Evolutionary conservation across 1,139 yeast species (phyloP).

Genomic region (Candida mesenterica): DNA sequence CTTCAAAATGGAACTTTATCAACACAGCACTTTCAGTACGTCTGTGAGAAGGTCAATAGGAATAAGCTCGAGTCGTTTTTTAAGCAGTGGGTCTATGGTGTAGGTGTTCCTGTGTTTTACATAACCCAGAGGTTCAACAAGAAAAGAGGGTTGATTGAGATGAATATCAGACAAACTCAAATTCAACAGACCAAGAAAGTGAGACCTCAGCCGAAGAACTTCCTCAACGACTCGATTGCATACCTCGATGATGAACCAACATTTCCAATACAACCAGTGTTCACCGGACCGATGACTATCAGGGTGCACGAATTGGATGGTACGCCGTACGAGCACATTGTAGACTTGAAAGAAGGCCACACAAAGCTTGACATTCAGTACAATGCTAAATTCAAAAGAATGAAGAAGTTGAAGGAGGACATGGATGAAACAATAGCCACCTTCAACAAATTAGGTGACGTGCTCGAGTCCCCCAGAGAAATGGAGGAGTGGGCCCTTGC

Average conservation of each 20-base stretch:
- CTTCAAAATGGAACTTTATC: slow-evolving; percentile 75
- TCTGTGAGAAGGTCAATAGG: slow-evolving; percentile 92
- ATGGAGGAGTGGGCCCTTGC: slow-evolving; percentile 68
- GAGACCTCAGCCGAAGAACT: slow-evolving; percentile 37
- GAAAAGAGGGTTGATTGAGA: slow-evolving; percentile 89
- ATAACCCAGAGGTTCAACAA: slow-evolving; percentile 91
- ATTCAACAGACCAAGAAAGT: slow-evolving; percentile 48
- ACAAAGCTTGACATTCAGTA: slow-evolving; percentile 92
- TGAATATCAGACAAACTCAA: slow-evolving; percentile 91
- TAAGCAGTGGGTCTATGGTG: slow-evolving; percentile 89
- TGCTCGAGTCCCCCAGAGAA: slow-evolving; percentile 60
- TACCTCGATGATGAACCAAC: slow-evolving; percentile 39
- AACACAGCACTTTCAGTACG: slow-evolving; percentile 81
- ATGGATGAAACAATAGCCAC: slow-evolving; percentile 39
- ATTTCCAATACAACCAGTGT: slow-evolving; percentile 47
- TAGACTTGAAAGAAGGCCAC: slow-evolving; percentile 79
- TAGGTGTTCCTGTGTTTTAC: slow-evolving; percentile 85
- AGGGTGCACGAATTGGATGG: slow-evolving; percentile 98
- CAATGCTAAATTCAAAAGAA: slow-evolving; percentile 84
- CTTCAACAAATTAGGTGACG: slow-evolving; percentile 75
- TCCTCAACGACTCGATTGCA: slow-evolving; percentile 48
- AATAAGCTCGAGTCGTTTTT: slow-evolving; percentile 81
- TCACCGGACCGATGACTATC: slow-evolving; percentile 94
- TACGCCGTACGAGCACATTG: slow-evolving; percentile 98
- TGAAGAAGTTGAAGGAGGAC: slow-evolving; percentile 51